Conservation (phyloP, 768 basidiomycete species). For the Panellus pusillus region DNA sequence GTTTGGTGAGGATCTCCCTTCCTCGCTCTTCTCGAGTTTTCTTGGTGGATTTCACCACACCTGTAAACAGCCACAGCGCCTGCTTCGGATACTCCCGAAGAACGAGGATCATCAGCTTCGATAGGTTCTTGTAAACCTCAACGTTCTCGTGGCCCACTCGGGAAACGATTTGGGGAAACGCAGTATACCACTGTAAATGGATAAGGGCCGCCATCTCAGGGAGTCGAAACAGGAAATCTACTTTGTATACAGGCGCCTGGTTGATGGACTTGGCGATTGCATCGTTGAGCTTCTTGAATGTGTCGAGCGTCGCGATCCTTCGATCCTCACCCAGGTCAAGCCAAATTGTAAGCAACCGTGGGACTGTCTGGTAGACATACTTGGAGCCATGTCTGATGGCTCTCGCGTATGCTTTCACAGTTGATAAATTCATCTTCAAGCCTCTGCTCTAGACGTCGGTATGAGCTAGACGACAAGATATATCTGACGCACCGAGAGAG, state of each 20-base stretch:
- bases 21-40: constrained; percentile 60
- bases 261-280: constrained; percentile 55
- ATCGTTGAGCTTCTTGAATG: constrained; percentile 57
- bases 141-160: constrained; percentile 77
- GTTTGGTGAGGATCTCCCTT: constrained; percentile 50
- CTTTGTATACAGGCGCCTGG: constrained; percentile 79
- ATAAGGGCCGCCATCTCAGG: constrained; percentile 2
- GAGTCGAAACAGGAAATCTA: neutral
- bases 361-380: constrained; percentile 94
- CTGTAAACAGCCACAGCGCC: constrained; percentile 88
- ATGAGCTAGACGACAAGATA: neutral
- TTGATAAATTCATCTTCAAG: constrained; percentile 62
- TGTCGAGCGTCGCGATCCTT: constrained; percentile 29
- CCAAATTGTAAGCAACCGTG: constrained; percentile 93
- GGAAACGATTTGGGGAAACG: constrained; percentile 96
- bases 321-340: constrained; percentile 79
- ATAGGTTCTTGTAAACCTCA: constrained; percentile 59
- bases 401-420: constrained; percentile 64
- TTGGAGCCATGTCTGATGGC: constrained; percentile 86
- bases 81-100: constrained; percentile 87
- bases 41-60: constrained; percentile 84
- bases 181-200: constrained; percentile 80
- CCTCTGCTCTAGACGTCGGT: constrained; percentile 39
- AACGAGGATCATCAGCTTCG: constrained; percentile 67
- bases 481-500: constrained; percentile 38